Evolutionary conservation across 352 stramenopile genomes (phyloP), one percentile per base, ranked within the genome.

Genomic region (Thraustochytrium sp.): DNA sequence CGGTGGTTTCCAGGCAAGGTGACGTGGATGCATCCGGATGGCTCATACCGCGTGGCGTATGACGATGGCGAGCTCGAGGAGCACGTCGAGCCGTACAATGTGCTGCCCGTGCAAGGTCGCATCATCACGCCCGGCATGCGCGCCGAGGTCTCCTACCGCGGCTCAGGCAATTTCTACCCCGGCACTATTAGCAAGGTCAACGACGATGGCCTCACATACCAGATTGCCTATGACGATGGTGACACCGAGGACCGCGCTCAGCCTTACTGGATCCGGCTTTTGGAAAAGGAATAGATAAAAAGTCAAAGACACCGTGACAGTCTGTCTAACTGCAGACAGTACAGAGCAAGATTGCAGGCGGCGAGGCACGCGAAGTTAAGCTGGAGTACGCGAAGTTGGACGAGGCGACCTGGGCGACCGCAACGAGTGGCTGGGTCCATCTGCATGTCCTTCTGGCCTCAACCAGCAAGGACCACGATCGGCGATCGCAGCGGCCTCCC

Each of bases 21-120:
- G 21, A 80, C 26, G 26, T 61, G 42, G 42, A 18, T 65, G 44
- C 18, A 80, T 63, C 34, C 34, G 1, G 48, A 61, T 53, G 68
- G 68, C 16, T 48, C 68, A n/a, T 34, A 40, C n/a, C 26, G 23
- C 13, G 40, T 80, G 29, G n/a, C 26, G 13, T 80, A 65, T 48
- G 68, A 80, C 38, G 68, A 80, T 80, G 68, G 68, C 5, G 68
- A 80, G 16, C 21, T 34, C 26, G 68, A 80, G 26, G 46, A 80
- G 18, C 31, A 64, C 44, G 53, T 65, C 26, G 48, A 80, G n/a
- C 68, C 68, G 18, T 65, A 51, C 13, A 46, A 72, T 26, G 1
- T 80, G 34, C n/a, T 42, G 18, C 68, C 68, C 16, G 31, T 80
- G 13, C 4, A 40, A 11, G 68, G 68, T n/a, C 44, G 34, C 31